Conservation (phyloP, 83 land plant genomes). For the Larix sibirica region DNA sequence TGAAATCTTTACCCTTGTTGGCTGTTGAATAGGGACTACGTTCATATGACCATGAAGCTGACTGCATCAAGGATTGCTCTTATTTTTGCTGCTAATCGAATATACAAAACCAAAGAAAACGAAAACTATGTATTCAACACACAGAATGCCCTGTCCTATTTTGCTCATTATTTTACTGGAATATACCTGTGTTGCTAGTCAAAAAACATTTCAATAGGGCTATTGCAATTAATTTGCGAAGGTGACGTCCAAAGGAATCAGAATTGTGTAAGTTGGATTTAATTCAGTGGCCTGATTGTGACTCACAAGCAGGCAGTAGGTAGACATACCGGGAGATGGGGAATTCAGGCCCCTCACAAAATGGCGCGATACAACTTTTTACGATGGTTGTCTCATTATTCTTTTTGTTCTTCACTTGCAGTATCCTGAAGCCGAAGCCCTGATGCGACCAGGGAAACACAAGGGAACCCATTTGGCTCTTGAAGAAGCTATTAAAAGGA, state of each 20-base stretch:
- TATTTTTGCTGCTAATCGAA: too few relatives aligned
- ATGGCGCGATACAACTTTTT: background rate
- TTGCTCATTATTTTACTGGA: background rate
- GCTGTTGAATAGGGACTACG: background rate
- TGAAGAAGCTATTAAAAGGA: conserved; percentile 10
- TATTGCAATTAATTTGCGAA: too few relatives aligned
- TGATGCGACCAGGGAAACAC: conserved; percentile 23
- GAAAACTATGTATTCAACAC: background rate
- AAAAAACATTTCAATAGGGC: too few relatives aligned
- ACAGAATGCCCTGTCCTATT: background rate
- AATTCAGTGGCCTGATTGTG: too few relatives aligned
- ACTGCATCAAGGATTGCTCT: too few relatives aligned
- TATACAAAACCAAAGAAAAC: too few relatives aligned
- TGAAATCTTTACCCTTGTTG: background rate
- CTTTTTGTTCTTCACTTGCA: background rate
- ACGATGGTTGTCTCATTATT: background rate
- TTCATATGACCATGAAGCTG: background rate
- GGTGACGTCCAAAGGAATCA: too few relatives aligned
- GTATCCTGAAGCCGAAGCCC: background rate
- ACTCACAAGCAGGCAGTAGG: too few relatives aligned
- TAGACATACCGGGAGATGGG: too few relatives aligned
- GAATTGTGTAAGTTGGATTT: too few relatives aligned
- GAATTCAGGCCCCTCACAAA: background rate
- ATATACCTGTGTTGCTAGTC: too few relatives aligned
- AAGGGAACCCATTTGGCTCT: background rate